These are phyloP conservation scores for Talaromyces sp. DNA, from an alignment of 2,329 filamentous ascomycete genomes.

Conservation along the genomic window DNA sequence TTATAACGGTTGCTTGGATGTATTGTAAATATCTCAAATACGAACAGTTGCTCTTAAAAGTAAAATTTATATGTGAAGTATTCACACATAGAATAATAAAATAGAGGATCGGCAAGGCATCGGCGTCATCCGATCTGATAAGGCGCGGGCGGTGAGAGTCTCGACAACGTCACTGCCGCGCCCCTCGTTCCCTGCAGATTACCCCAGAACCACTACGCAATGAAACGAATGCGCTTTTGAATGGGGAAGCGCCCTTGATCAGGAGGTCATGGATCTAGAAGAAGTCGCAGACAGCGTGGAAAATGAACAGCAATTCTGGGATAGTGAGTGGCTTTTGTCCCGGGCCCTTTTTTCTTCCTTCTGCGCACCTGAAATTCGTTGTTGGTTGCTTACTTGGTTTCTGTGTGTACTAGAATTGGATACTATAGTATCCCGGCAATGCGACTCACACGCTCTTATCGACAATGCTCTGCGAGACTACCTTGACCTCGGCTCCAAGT, in stretches of 20 bases:
- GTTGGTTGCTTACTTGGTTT: not conserved
- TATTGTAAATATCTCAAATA: not conserved
- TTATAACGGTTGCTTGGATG: not conserved
- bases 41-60: not conserved
- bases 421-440: conserved; percentile 56
- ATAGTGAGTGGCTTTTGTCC: conserved; percentile 52
- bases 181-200: conserved; percentile 16
- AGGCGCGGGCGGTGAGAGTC: conserved; percentile 9
- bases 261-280: conserved; percentile 55
- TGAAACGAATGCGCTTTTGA: conserved; percentile 29
- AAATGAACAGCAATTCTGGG: conserved; percentile 83
- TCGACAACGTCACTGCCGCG: not conserved
- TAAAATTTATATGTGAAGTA: not conserved
- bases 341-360: not conserved
- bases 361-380: not conserved
- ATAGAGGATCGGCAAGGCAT: not conserved
- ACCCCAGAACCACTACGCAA: conserved; percentile 17
- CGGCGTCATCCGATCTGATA: conserved; percentile 4
- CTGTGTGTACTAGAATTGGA: conserved; percentile 53
- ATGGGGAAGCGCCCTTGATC: conserved; percentile 21
- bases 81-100: no score
- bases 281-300: conserved; percentile 66
- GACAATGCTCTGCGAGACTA: conserved; percentile 83
- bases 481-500: conserved; percentile 69
- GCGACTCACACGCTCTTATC: conserved; percentile 60